Conservation (phyloP, 1,284 basidiomycete genomes). For the Singerocomus inundabilis region DNA sequence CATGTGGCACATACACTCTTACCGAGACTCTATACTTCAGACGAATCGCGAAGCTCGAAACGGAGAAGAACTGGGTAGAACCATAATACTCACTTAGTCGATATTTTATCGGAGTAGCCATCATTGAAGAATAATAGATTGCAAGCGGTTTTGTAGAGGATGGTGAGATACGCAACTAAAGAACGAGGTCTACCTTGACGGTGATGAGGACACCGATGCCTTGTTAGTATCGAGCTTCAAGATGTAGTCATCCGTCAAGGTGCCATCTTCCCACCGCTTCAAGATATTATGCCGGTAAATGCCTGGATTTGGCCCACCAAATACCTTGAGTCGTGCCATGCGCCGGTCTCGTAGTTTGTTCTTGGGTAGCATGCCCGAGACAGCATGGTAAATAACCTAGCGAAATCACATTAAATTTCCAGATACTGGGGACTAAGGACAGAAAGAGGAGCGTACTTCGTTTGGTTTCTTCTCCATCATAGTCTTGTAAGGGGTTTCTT, state of each 20-base stretch:
- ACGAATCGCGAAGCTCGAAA: conserved; percentile 10
- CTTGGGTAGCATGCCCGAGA: conserved; percentile 96
- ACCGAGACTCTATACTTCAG: background rate
- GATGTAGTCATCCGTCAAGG: conserved; percentile 52
- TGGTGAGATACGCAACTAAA: conserved; percentile 1
- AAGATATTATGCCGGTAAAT: conserved; percentile 66
- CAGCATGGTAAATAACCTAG: conserved; percentile 94
- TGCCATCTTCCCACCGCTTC: conserved; percentile 76
- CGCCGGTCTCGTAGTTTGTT: conserved; percentile 88
- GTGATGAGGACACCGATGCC: conserved; percentile 17
- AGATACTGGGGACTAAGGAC: background rate
- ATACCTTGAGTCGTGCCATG: conserved; percentile 83
- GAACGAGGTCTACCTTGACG: conserved; percentile 9
- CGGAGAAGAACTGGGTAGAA: conserved; percentile 8
- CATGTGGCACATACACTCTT: conserved; percentile 42
- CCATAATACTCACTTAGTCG: background rate
- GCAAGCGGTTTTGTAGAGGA: conserved; percentile 4
- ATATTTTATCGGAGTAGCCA: background rate
- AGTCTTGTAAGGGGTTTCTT: conserved; percentile 80
- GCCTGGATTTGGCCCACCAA: conserved; percentile 72
- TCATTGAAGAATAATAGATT: conserved; percentile 3
- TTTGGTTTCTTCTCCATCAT: conserved; percentile 88
- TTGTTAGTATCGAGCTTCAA: conserved; percentile 32
- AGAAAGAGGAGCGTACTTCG: conserved; percentile 63
- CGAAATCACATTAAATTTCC: background rate